Evolutionary conservation across 163 green algal species (phyloP).

Genomic region (Smithsoniella earleae): DNA sequence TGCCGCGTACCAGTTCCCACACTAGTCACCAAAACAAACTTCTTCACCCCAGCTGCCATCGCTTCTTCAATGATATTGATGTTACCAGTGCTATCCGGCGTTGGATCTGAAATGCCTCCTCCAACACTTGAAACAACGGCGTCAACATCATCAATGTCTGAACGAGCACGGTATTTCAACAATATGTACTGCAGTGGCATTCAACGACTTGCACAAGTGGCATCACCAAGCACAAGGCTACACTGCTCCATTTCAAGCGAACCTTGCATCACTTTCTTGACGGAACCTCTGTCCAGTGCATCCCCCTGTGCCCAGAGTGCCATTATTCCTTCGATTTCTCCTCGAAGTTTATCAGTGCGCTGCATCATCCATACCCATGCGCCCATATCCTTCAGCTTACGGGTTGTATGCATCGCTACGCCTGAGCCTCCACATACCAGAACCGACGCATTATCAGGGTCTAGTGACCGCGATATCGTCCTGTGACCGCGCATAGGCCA

Average conservation of each 20-base stretch:
- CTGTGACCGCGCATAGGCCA: too few relatives aligned
- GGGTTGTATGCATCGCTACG: conserved; percentile 76
- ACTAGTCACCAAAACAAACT: conserved; percentile 81
- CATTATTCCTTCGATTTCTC: conserved; percentile 91
- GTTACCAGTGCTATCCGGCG: conserved; percentile 57
- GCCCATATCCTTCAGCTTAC: conserved; percentile 88
- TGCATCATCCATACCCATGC: conserved; percentile 94
- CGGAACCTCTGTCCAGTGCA: conserved; percentile 54
- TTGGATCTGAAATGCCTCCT: conserved; percentile 62
- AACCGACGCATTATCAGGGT: conserved; percentile 86
- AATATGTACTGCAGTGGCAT: too few relatives aligned
- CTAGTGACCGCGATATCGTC: conserved; percentile 38
- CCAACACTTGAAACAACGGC: conserved; percentile 87
- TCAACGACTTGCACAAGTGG: too few relatives aligned
- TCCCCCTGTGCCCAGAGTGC: conserved; percentile 83
- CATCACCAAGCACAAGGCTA: background rate
- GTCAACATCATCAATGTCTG: conserved; percentile 82
- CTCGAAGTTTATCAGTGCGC: conserved; percentile 45
- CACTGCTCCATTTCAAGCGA: background rate
- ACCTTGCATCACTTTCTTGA: conserved; percentile 61
- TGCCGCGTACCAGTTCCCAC: conserved; percentile 73
- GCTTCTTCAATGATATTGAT: conserved; percentile 71
- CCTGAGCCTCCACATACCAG: conserved; percentile 83
- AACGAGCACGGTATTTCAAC: too few relatives aligned
- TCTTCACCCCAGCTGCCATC: conserved; percentile 57